These are phyloP conservation scores for Penicillium ochrochloron DNA, from an alignment of 495 filamentous ascomycete genomes.

Conservation along the genomic window DNA sequence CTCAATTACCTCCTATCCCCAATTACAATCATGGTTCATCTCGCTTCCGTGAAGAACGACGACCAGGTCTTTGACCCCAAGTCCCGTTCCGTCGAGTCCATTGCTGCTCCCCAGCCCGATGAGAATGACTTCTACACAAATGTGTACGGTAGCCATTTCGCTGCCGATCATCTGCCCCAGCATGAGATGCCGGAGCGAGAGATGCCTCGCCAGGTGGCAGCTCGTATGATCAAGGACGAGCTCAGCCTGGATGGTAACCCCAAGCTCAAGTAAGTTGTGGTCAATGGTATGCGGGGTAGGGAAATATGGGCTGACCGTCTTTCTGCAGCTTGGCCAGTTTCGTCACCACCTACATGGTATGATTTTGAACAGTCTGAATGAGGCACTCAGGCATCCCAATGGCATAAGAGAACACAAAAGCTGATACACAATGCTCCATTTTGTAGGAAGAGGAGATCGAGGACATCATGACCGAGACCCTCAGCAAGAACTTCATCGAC, in stretches of 20 bases:
- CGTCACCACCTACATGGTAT: constrained; percentile 37
- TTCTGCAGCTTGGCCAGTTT: constrained; percentile 33
- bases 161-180: constrained; percentile 74
- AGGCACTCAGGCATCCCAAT: neutral
- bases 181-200: constrained; percentile 88
- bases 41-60: constrained; percentile 42
- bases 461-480: constrained; percentile 85
- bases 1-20: neutral
- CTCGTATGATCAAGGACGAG: constrained; percentile 95
- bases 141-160: constrained; percentile 85
- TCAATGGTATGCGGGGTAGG: constrained; percentile 58
- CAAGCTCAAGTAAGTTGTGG: constrained; percentile 71
- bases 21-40: constrained; percentile 44
- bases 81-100: constrained; percentile 34
- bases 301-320: constrained; percentile 3
- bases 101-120: constrained; percentile 39
- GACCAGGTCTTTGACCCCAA: constrained; percentile 28
- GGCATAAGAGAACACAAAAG: neutral
- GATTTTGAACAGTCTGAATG: neutral
- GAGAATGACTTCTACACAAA: constrained; percentile 68
- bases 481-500: constrained; percentile 93
- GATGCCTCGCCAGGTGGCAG: constrained; percentile 89
- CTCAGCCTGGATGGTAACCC: constrained; percentile 88
- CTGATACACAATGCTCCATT: neutral
- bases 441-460: constrained; percentile 83